Percentiles rank a stretch among this genome's conserved stretches.
These are phyloP conservation scores for Chamaecyparis obtusa DNA, from an alignment of 75 land plant genomes.

Conservation along the genomic window DNA sequence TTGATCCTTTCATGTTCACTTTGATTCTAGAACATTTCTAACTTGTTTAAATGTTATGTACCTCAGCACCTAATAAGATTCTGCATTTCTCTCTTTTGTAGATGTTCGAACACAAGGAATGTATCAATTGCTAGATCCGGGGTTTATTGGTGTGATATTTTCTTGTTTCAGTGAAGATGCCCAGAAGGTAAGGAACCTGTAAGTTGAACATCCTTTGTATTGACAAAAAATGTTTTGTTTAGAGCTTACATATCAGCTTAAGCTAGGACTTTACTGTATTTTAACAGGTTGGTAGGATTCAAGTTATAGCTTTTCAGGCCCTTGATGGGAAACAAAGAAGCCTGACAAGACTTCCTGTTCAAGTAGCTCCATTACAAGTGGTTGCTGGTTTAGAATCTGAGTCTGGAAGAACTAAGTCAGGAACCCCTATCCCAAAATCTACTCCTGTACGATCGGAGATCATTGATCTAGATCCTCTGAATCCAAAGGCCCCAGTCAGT, in stretches of 20 bases:
- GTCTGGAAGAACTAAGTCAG: slow-evolving; percentile 41
- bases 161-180: slow-evolving; percentile 93
- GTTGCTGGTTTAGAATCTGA: slow-evolving; percentile 38
- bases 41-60: background rate
- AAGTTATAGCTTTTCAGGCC: slow-evolving; percentile 93
- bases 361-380: slow-evolving; percentile 22
- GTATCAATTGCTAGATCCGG: slow-evolving; percentile 90
- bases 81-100: slow-evolving; percentile 18
- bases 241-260: background rate
- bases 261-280: background rate
- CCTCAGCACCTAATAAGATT: background rate
- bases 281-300: slow-evolving; percentile 86
- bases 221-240: background rate
- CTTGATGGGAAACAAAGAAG: slow-evolving; percentile 57
- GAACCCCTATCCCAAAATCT: slow-evolving; percentile 21
- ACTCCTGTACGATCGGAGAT: slow-evolving; percentile 13
- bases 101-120: slow-evolving; percentile 92
- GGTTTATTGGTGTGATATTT: slow-evolving; percentile 94
- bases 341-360: slow-evolving; percentile 19
- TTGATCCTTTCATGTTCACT: background rate
- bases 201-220: background rate
- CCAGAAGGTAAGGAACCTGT: slow-evolving; percentile 46
- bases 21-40: background rate
- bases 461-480: slow-evolving; percentile 43
- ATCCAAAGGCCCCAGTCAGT: slow-evolving; percentile 24